A percentile compares a stretch with the other conserved stretches of the same genome.
phyloP scores from a whole-genome alignment of 176 grass and related monocot genomes.

The Musa itinerans region DNA sequence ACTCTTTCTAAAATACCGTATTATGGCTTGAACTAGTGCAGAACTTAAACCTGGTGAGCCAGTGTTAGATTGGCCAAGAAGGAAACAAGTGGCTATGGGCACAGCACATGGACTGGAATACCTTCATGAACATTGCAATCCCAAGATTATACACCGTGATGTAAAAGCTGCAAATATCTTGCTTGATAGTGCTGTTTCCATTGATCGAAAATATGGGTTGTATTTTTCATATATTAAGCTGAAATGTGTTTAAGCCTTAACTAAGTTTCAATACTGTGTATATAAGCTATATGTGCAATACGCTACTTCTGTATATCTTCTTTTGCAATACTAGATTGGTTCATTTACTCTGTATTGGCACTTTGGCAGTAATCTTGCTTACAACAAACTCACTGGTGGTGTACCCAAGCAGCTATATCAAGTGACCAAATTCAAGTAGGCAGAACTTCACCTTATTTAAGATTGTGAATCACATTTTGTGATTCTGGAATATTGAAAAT shows the following conservation, averaged over 20 bases:
- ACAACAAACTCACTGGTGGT: constrained; percentile 47
- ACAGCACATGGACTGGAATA: constrained; percentile 74
- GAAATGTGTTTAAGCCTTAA: constrained; percentile 18
- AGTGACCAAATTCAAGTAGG: constrained; percentile 59
- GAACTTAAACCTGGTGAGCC: constrained; percentile 54
- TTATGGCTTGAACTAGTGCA: background rate
- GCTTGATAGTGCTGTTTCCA: constrained; percentile 21
- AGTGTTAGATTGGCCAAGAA: constrained; percentile 55
- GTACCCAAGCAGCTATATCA: constrained; percentile 47
- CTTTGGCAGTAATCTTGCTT: constrained; percentile 61
- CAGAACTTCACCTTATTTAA: constrained; percentile 19
- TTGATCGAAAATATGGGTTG: background rate
- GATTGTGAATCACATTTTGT: background rate
- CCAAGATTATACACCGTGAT: constrained; percentile 86
- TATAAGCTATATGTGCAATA: background rate
- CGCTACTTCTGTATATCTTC: constrained; percentile 7
- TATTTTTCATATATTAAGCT: constrained; percentile 7
- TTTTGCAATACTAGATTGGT: constrained; percentile 1
- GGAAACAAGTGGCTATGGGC: constrained; percentile 50
- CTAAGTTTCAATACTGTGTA: no score
- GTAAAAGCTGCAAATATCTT: constrained; percentile 85
- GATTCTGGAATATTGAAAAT: background rate
- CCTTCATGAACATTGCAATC: constrained; percentile 86
- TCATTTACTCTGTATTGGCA: constrained; percentile 33
- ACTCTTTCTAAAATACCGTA: background rate